phyloP scores from a whole-genome alignment of 306 rosid genomes.

The Lathyrus tuberosus region DNA sequence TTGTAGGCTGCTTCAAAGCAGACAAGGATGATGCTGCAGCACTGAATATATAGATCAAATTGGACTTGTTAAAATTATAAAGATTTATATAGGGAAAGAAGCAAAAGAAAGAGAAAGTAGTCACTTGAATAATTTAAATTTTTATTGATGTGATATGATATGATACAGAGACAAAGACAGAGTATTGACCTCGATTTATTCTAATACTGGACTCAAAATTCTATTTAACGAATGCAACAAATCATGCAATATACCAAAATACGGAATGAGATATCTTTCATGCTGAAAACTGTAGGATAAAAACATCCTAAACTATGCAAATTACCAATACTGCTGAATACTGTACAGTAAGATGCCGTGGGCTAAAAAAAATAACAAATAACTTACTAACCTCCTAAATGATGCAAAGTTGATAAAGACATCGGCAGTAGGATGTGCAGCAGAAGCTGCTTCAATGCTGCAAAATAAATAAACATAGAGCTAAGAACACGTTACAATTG shows the following conservation, averaged over 20 bases:
- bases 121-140: constrained; percentile 11
- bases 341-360: constrained; percentile 7
- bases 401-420: constrained; percentile 98
- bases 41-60: constrained; percentile 53
- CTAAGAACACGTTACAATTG: constrained; percentile 38
- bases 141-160: constrained; percentile 9
- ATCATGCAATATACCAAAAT: neutral
- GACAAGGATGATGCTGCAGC: constrained; percentile 95
- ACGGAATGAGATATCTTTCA: constrained; percentile 5
- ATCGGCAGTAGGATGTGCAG: constrained; percentile 99
- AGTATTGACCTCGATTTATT: neutral
- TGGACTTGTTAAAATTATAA: constrained; percentile 8
- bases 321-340: too few species aligned
- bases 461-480: constrained; percentile 39
- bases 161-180: constrained; percentile 12
- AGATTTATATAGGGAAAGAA: neutral
- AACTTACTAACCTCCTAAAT: constrained; percentile 71
- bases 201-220: constrained; percentile 8
- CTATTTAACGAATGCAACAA: constrained; percentile 4
- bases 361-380: constrained; percentile 23
- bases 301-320: too few species aligned
- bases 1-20: constrained; percentile 93
- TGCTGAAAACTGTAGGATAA: too few species aligned
- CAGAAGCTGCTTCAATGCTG: constrained; percentile 94
- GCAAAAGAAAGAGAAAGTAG: neutral